These are phyloP conservation scores for Mucor racemosus DNA, from an alignment of 371 early-diverging fungal species.

Conservation along the genomic window DNA sequence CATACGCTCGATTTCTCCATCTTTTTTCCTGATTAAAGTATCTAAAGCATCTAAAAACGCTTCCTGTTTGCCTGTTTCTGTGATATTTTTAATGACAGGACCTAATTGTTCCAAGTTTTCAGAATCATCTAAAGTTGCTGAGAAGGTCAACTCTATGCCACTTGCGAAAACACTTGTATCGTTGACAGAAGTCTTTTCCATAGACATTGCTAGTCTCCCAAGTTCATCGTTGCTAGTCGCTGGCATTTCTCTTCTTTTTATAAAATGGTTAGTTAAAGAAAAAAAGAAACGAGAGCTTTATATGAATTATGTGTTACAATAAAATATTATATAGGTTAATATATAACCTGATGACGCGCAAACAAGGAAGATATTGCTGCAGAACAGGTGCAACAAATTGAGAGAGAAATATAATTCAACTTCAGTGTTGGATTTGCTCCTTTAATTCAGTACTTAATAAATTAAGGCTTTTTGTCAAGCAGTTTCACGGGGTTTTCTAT, in stretches of 20 bases:
- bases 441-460: too few relatives aligned
- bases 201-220: constrained; percentile 13
- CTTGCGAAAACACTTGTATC: constrained; percentile 33
- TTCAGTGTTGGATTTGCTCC: too few relatives aligned
- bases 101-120: constrained; percentile 85
- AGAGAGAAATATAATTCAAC: too few relatives aligned
- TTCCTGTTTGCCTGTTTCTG: constrained; percentile 83
- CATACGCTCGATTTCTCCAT: constrained; percentile 96
- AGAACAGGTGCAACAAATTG: neutral
- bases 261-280: neutral
- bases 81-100: constrained; percentile 89
- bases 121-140: constrained; percentile 58
- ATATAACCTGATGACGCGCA: neutral
- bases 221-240: constrained; percentile 6
- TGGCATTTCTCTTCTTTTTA: neutral
- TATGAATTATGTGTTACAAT: neutral
- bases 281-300: neutral
- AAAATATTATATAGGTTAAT: neutral
- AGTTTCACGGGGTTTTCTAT: too few relatives aligned
- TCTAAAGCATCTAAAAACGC: constrained; percentile 88
- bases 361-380: neutral
- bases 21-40: constrained; percentile 82
- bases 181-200: constrained; percentile 10
- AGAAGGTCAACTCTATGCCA: constrained; percentile 43
- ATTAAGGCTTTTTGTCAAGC: too few relatives aligned